Evolutionary conservation across 176 grass and related monocot species (phyloP).

Genomic region (Lolium rigidum): DNA sequence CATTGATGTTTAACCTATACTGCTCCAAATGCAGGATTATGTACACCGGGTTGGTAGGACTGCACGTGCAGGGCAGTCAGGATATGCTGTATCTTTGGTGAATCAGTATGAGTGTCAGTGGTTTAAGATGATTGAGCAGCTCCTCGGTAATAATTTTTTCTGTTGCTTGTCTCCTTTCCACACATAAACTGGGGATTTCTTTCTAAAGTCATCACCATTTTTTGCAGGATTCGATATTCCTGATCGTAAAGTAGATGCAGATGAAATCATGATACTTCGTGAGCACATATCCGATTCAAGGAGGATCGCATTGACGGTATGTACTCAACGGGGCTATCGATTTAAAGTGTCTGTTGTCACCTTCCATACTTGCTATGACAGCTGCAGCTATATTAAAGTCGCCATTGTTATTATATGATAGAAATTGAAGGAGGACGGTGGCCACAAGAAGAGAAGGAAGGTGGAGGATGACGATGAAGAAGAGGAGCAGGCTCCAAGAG

Average conservation of each 20-base stretch:
- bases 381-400: neutral
- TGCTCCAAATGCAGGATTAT: constrained; percentile 73
- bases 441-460: constrained; percentile 68
- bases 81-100: constrained; percentile 84
- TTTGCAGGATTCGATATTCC: constrained; percentile 62
- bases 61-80: constrained; percentile 85
- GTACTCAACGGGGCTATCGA: neutral
- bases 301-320: constrained; percentile 77
- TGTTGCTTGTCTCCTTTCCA: neutral
- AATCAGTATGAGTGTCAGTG: constrained; percentile 89
- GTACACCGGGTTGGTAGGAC: constrained; percentile 97
- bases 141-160: constrained; percentile 57
- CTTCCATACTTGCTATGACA: neutral
- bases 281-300: constrained; percentile 68
- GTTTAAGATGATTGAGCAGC: constrained; percentile 76
- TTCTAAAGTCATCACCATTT: constrained; percentile 8
- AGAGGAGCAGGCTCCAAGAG: constrained; percentile 46
- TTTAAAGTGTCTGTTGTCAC: neutral
- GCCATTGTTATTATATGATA: constrained; percentile 7
- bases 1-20: neutral
- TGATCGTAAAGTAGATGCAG: constrained; percentile 43
- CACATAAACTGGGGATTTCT: neutral
- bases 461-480: constrained; percentile 59
- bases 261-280: constrained; percentile 70
- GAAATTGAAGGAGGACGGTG: constrained; percentile 70